These are phyloP conservation scores for Akanthomyces uredinophilus DNA, from an alignment of 2,329 filamentous ascomycete genomes.

Conservation along the genomic window DNA sequence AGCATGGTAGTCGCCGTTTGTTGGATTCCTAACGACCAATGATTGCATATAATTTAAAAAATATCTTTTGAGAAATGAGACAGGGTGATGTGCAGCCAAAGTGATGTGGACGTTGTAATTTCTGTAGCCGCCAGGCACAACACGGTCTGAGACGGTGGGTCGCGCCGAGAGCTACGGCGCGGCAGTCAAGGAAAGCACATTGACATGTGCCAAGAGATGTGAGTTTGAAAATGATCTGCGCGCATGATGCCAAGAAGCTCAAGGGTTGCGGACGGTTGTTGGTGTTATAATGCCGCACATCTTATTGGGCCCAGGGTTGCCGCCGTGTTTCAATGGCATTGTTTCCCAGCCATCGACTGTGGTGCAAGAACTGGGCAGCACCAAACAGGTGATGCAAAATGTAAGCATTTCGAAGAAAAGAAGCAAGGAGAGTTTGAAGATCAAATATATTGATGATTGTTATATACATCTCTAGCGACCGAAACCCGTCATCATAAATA, in stretches of 20 bases:
- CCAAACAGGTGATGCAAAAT: neutral
- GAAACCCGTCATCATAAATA: neutral
- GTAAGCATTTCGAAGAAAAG: neutral
- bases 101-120: constrained; percentile 3
- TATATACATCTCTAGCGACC: constrained; percentile 9
- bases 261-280: neutral
- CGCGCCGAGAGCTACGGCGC: neutral
- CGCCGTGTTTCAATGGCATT: neutral
- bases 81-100: neutral
- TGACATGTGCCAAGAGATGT: neutral
- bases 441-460: neutral
- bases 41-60: constrained; percentile 1
- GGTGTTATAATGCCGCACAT: neutral
- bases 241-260: neutral
- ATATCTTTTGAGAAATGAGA: neutral
- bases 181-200: neutral
- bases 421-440: neutral
- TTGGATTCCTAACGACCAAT: constrained; percentile 12
- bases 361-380: too few relatives aligned
- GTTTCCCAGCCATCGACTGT: neutral
- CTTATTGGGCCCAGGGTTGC: neutral
- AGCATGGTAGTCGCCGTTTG: neutral
- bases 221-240: neutral
- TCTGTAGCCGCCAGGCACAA: constrained; percentile 5
- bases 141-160: neutral